Base-by-base conservation (phyloP, 2,329 filamentous ascomycete species). In the Exophiala dermatitidis region DNA sequence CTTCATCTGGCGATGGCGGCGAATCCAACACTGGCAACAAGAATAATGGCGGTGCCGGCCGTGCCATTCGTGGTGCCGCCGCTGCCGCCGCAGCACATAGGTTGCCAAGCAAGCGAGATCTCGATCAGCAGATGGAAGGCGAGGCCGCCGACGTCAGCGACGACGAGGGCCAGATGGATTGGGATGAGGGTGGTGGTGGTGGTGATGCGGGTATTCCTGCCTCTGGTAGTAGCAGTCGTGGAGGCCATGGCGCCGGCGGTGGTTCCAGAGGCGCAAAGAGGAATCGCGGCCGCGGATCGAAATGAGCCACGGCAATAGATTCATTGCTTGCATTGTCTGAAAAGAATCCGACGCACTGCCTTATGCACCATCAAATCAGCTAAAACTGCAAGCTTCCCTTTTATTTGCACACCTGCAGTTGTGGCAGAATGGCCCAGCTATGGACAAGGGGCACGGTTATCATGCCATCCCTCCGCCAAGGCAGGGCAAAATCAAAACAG, bases 41-140 rank as follows among this genome's bases (percentile, higher is more conserved):
- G 48, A 19, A 19, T 19, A 38, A 10, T 8, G 36, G 36, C 2
- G 6, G 12, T 12, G 36, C 9, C 36, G 36, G 36, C 4, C 38
- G 38, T 28, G 12, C 41, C 29, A 48, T 34, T 5, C 47, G 41
- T 33, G 52, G 48, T 19, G 19, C 19, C 19, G 19, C 19, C 19
- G 19, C 19, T 2, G 19, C 19, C 19, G 19, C 19, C 19, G 19
- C 19, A 6, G 56, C 19, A 26, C 41, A 54, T n/a, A 38, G 47
- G 19, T 36, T 29, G 62, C 49, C 68, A 3, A 72, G 70, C 53
- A 74, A 74, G 60, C 67, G 71, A 9, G 71, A 74, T 59, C 66
- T 68, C 38, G 69, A 70, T 49, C 68, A 71, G 51, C 64, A 68
- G 31, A 67, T 62, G 44, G 63, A 71, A 43, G 65, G 67, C 26